Percentiles rank a stretch among this genome's conserved stretches.
Evolutionary conservation across 2,329 filamentous ascomycete genomes (phyloP).

Genomic region (Calonectria pauciramosa): DNA sequence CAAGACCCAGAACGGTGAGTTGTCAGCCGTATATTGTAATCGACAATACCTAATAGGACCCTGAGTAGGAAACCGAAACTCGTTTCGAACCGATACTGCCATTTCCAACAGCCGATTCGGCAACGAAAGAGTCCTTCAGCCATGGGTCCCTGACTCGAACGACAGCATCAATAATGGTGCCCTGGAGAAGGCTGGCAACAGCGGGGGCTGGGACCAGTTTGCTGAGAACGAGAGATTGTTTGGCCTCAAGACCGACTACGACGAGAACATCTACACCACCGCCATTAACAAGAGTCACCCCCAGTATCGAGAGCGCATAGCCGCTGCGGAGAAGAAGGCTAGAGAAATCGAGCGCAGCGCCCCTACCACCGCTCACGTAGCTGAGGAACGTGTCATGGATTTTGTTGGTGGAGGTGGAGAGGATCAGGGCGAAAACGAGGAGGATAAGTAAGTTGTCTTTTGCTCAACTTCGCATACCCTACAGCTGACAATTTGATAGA

Average conservation of each 20-base stretch:
- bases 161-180: slow-evolving; percentile 79
- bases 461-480: neutral
- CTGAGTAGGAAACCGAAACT: slow-evolving; percentile 70
- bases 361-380: slow-evolving; percentile 84
- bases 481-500: slow-evolving; percentile 56
- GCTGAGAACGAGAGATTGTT: slow-evolving; percentile 89
- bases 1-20: slow-evolving; percentile 55
- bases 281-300: slow-evolving; percentile 88
- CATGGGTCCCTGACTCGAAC: slow-evolving; percentile 79
- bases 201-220: slow-evolving; percentile 90
- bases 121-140: slow-evolving; percentile 82
- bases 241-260: slow-evolving; percentile 89
- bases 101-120: slow-evolving; percentile 82
- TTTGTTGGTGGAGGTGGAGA: slow-evolving; percentile 69
- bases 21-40: slow-evolving; percentile 10
- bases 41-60: slow-evolving; percentile 25
- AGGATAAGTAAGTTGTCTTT: slow-evolving; percentile 79
- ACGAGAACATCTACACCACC: slow-evolving; percentile 96
- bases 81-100: slow-evolving; percentile 88
- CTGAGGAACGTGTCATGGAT: slow-evolving; percentile 87
- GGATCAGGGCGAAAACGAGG: slow-evolving; percentile 83
- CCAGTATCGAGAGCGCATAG: slow-evolving; percentile 82
- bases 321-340: slow-evolving; percentile 85
- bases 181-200: slow-evolving; percentile 71
- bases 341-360: slow-evolving; percentile 88